Evolutionary conservation across 495 filamentous ascomycete species (phyloP).

Genomic region (Tuber microsphaerosporum): DNA sequence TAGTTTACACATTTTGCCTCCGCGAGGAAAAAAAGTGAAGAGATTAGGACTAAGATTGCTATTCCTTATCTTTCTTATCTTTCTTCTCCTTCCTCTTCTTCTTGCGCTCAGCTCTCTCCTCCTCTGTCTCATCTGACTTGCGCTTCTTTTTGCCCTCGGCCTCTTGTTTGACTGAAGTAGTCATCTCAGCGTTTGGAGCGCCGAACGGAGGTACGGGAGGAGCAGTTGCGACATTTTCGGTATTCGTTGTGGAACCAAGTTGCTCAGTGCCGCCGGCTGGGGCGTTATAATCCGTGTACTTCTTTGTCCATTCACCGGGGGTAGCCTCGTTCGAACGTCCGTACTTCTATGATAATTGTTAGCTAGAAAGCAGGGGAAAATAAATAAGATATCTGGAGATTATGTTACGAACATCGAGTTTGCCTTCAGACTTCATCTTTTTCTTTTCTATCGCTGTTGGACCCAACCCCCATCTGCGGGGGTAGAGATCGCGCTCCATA

Average conservation of each 20-base stretch:
- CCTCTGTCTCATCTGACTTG: constrained; percentile 75
- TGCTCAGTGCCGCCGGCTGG: constrained; percentile 48
- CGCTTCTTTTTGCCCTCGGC: constrained; percentile 56
- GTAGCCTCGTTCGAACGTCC: constrained; percentile 86
- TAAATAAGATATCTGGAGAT: not conserved
- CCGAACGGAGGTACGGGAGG: constrained; percentile 42
- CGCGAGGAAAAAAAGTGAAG: not conserved
- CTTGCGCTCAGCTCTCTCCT: constrained; percentile 65
- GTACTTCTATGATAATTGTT: constrained; percentile 58
- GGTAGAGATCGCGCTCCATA: constrained; percentile 97
- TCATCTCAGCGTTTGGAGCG: constrained; percentile 45
- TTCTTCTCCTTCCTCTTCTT: constrained; percentile 69
- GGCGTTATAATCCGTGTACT: constrained; percentile 79
- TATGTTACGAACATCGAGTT: constrained; percentile 65
- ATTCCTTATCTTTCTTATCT: constrained; percentile 51
- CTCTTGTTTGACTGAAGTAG: constrained; percentile 44
- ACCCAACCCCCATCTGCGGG: constrained; percentile 86
- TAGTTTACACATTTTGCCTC: constrained; percentile 32
- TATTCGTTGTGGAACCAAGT: constrained; percentile 20
- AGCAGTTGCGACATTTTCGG: constrained; percentile 44
- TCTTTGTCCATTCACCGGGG: constrained; percentile 78
- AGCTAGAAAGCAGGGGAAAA: not conserved
- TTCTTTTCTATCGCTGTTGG: constrained; percentile 91
- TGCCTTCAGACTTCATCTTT: constrained; percentile 95
- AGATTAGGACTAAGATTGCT: constrained; percentile 4